Base-by-base conservation (phyloP, 1,284 basidiomycete species). In the Trichosporon sp. region DNA sequence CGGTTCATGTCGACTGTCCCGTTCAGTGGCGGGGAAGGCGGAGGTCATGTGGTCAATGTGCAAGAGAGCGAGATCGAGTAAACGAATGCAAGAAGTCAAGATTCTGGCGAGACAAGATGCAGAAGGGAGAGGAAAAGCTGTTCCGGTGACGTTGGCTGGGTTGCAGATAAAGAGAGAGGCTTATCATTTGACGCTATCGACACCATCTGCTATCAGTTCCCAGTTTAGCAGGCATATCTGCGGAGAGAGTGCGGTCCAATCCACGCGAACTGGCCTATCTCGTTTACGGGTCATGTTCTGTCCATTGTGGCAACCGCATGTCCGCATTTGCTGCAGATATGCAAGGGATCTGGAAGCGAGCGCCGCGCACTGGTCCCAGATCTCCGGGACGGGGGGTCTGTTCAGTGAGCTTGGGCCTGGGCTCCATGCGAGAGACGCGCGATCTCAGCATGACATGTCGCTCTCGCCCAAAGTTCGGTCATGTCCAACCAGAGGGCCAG, bases 151-250 rank as follows among this genome's bases (percentile, higher is more conserved):
- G 54, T 59, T 31, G 54, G 21, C 21, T 5, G 54, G 12, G 11
- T 14, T 14, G 26, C 26, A 14, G 54, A 59, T 26, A 31, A 26
- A 56, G 26, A 59, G 26, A 59, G 11, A 8, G 54, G 54, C 21
- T 59, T 59, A 59, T 59, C 54, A 32, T 59, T 46, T 4, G 54
- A 26, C 54, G 21, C 12, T 63, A 32, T 63, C 59, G 56, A 31
- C 56, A 10, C 10, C 16, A 16, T 14, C 31, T 32, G 11, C 32
- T 46, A 35, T 63, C 59, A 63, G 59, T 19, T n/a, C 31, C 59
- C 32, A 35, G 31, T 35, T 59, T 32, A 63, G 59, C 16, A 4
- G 5, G 14, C 32, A 16, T 35, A 35, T 63, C 59, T 46, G 43
- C 14, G 16, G 16, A 5, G 43, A n/a, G 43, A 14, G 1, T 16